A percentile compares a stretch with the other conserved stretches of the same genome.
Conservation (phyloP, 108 stramenopile species). For the Cyclotella cryptica region DNA sequence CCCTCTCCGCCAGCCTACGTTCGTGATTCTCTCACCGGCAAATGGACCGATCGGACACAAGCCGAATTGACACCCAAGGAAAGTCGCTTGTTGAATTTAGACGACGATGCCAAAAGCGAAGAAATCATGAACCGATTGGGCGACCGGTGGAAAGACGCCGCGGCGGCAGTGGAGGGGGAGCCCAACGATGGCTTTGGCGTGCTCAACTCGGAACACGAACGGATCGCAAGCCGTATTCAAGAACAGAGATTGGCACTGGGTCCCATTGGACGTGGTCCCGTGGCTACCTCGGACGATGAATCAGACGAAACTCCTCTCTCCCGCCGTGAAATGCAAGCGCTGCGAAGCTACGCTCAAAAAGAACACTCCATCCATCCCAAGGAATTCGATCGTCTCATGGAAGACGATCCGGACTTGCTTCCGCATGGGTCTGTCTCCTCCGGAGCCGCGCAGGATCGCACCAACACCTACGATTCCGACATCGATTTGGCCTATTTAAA, state of each 20-base stretch:
- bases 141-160: conserved; percentile 28
- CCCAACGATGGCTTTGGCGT: conserved; percentile 35
- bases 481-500: conserved; percentile 54
- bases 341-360: conserved; percentile 62
- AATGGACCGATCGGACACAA: conserved; percentile 73
- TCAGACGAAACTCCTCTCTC: conserved; percentile 62
- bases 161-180: background rate
- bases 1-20: conserved; percentile 71
- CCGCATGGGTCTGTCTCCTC: conserved; percentile 46
- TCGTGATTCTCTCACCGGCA: conserved; percentile 80
- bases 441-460: conserved; percentile 1
- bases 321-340: conserved; percentile 63
- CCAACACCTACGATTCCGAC: conserved; percentile 44
- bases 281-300: conserved; percentile 52
- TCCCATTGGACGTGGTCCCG: conserved; percentile 67
- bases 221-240: conserved; percentile 68
- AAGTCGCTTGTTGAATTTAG: conserved; percentile 62
- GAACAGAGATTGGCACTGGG: conserved; percentile 74
- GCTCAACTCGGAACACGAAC: conserved; percentile 27
- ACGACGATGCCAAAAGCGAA: conserved; percentile 52
- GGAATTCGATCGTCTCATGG: conserved; percentile 65
- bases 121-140: conserved; percentile 30
- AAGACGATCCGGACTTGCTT: conserved; percentile 49
- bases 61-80: conserved; percentile 64
- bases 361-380: conserved; percentile 57